These are phyloP conservation scores for Sarocladium kiliense DNA, from an alignment of 2,329 filamentous ascomycete genomes.

Conservation along the genomic window DNA sequence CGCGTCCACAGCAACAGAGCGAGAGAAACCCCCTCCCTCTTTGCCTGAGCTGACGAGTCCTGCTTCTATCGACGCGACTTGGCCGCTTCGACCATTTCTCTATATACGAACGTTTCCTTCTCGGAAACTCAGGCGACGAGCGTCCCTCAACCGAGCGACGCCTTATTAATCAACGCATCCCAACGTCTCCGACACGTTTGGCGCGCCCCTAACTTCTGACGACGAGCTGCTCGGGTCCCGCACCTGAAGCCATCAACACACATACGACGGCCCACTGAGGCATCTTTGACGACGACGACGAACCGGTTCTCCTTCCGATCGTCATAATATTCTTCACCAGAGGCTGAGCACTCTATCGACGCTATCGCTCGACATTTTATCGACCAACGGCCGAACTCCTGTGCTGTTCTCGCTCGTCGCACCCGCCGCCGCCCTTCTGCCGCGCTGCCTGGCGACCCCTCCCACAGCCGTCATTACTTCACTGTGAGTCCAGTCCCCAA, in stretches of 20 bases:
- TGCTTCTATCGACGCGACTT: not conserved
- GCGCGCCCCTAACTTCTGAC: not conserved
- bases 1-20: not conserved
- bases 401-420: not conserved
- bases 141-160: slow-evolving; percentile 4
- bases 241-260: slow-evolving; percentile 11
- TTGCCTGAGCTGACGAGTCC: not conserved
- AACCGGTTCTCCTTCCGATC: slow-evolving; percentile 10
- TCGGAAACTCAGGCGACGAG: slow-evolving; percentile 2
- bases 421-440: not conserved
- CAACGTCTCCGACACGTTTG: not conserved
- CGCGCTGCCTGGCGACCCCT: slow-evolving; percentile 9
- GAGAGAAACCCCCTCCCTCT: not conserved
- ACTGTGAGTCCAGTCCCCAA: slow-evolving; percentile 5
- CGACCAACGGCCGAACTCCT: not conserved
- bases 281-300: slow-evolving; percentile 8
- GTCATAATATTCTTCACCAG: not conserved
- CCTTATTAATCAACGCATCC: slow-evolving; percentile 10
- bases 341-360: not conserved
- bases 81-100: not conserved
- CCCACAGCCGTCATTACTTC: slow-evolving; percentile 1
- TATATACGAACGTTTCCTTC: not conserved
- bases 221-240: slow-evolving; percentile 6
- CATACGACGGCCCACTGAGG: slow-evolving; percentile 10
- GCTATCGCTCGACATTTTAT: not conserved